Evolutionary conservation across 108 stramenopile species (phyloP), one percentile per base, ranked within the genome.

Genomic region (Conticribra guillardii): DNA sequence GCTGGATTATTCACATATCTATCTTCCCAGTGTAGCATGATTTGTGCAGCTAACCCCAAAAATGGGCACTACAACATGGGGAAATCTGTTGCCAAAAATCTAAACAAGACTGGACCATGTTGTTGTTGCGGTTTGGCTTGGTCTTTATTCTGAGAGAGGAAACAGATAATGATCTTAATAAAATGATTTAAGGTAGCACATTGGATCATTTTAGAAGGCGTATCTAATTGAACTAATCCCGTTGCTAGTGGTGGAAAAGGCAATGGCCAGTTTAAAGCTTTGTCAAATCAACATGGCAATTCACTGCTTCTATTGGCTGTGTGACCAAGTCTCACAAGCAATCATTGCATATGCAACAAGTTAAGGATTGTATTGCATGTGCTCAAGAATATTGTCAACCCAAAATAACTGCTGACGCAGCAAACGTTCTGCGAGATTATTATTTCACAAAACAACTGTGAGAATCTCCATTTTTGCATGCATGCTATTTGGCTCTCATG

Each of bases 41-140:
- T 99, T 62, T 98, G 97, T 17, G 99, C 99, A 0, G 99, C 99
- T 11, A 99, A 99, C 80, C 99, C 99, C 17, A 92, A 91, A 60
- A 92, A 91, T 60, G 99, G 99, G 19, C 89, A 89, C 57, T 99
- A 98, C 82, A 87, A 97, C 64, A 84, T 96, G 78, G 73, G 83
- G 57, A 94, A 92, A 61, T 91, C 92, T 30, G 96, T 99, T 1
- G 87, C 90, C 0, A 97, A 98, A 69, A 98, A 98, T 78, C 63
- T 98, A 0, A 86, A 85, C 59, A 94, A 99, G 95, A 83, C 92
- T 18, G 83, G 96, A 24, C 97, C 99, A n/a, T n/a, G 5, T 79
- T 99, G 44, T 87, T 99, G 18, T 94, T 92, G 5, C 88, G 99
- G 2, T 99, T 99, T 71, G 99, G 99, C 76, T 74, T 99, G 54